Percentiles rank a stretch among this genome's conserved stretches.
phyloP scores from a whole-genome alignment of 257 asterid genomes.

The Solanum pinnatisectum region DNA sequence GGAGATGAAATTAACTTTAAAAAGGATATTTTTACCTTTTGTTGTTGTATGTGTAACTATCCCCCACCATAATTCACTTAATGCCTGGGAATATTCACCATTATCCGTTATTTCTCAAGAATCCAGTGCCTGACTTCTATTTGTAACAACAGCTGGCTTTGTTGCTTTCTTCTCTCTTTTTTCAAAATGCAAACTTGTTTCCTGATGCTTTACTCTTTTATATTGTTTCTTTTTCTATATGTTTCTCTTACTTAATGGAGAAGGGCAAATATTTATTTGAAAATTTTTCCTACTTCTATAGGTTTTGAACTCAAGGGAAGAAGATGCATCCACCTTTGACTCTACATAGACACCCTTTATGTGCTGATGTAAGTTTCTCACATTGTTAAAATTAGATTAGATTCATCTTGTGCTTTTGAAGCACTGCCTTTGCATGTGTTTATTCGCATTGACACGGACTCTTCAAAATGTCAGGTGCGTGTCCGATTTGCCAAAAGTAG shows the following conservation, averaged over 20 bases:
- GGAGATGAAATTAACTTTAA: not conserved
- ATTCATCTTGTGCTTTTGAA: not conserved
- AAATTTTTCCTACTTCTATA: not conserved
- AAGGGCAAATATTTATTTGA: not conserved
- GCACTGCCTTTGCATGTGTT: not conserved
- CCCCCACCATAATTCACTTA: not conserved
- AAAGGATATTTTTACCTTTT: not conserved
- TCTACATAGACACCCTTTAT: slow-evolving; percentile 64
- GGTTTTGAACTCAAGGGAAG: slow-evolving; percentile 4
- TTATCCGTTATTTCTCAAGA: not conserved
- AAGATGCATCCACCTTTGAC: slow-evolving; percentile 71
- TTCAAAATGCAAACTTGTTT: not conserved
- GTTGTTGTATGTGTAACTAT: not conserved
- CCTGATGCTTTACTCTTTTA: not conserved
- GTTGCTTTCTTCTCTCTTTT: not conserved
- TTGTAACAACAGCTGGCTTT: not conserved
- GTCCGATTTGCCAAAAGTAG: too few species aligned
- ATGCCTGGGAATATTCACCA: not conserved
- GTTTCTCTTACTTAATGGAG: not conserved
- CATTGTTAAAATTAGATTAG: not conserved
- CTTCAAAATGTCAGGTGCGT: too few species aligned
- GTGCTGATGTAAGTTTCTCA: slow-evolving; percentile 54
- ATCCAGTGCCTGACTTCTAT: not conserved
- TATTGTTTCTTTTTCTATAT: not conserved
- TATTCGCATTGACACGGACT: not conserved